phyloP scores from a whole-genome alignment of 2,329 filamentous ascomycete species.

The Alternaria sp. region DNA sequence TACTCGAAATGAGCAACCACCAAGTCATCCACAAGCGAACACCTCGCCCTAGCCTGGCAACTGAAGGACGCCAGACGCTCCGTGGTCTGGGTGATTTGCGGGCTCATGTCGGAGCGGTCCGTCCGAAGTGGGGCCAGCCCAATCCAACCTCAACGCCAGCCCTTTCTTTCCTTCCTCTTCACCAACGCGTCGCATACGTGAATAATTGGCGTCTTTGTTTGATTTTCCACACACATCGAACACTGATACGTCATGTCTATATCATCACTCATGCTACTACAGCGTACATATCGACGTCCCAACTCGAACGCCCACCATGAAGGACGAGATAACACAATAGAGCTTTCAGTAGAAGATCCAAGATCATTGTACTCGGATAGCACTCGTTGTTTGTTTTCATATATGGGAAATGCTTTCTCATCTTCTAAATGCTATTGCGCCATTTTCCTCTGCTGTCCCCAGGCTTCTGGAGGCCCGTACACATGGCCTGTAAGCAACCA shows the following conservation, averaged over 20 bases:
- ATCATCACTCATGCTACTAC: not conserved
- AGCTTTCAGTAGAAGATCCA: not conserved
- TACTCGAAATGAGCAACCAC: not conserved
- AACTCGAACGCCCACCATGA: not conserved
- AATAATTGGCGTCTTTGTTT: not conserved
- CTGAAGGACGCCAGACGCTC: not conserved
- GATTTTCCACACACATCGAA: fast-evolving
- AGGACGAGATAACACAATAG: not conserved
- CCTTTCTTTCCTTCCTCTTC: not conserved
- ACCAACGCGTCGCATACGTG: not conserved
- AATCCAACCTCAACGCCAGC: not conserved
- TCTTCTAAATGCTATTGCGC: fast-evolving
- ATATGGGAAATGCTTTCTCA: not conserved
- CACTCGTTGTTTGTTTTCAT: not conserved
- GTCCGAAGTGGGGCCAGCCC: not conserved
- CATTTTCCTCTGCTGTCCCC: not conserved
- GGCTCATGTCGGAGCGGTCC: not conserved
- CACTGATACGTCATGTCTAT: not conserved
- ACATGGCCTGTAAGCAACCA: not conserved
- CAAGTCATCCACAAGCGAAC: not conserved
- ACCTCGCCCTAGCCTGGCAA: not conserved
- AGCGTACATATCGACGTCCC: not conserved
- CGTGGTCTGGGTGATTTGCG: not conserved
- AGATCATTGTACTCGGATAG: not conserved
- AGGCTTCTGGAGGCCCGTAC: not conserved